These are phyloP conservation scores for Leishmania aethiopica DNA, from an alignment of 208 protist species.

Conservation along the genomic window DNA sequence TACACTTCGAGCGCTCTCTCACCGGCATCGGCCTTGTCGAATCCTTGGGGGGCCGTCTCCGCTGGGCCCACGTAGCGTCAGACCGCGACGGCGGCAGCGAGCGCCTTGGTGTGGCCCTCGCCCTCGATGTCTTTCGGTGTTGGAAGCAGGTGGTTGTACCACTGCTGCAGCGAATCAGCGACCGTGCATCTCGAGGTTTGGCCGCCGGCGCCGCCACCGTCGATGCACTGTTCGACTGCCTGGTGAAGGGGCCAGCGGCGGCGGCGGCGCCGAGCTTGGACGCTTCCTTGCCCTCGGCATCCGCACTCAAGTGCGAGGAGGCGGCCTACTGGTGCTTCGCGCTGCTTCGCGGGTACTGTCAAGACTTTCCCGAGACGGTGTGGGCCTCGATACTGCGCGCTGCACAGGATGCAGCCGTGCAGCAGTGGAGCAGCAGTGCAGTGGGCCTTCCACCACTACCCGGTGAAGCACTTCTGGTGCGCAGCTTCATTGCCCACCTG, in stretches of 20 bases:
- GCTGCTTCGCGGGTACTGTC: conserved; percentile 29
- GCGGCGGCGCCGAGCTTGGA: not conserved
- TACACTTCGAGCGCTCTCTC: conserved; percentile 15
- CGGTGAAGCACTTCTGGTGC: conserved; percentile 22
- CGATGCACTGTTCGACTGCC: conserved; percentile 4
- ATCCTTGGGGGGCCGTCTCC: conserved; percentile 4
- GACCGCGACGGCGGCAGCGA: conserved; percentile 9
- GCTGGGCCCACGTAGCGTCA: conserved; percentile 16
- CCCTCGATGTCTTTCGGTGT: conserved; percentile 18
- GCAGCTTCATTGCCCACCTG: conserved; percentile 33
- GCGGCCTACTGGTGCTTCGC: conserved; percentile 28
- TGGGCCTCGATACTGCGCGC: conserved; percentile 24
- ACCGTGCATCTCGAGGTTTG: not conserved
- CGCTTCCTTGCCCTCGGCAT: not conserved
- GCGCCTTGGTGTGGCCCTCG: conserved; percentile 26
- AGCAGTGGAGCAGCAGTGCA: not conserved
- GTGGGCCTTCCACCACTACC: not conserved
- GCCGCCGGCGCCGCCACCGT: not conserved
- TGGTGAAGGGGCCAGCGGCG: not conserved
- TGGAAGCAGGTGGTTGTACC: conserved; percentile 18
- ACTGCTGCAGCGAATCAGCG: conserved; percentile 12
- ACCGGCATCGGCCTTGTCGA: conserved; percentile 12
- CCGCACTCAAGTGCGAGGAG: not conserved
- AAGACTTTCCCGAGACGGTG: conserved; percentile 15
- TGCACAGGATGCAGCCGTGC: conserved; percentile 12